Conservation (phyloP, 2,329 filamentous ascomycete genomes). For the Exophiala spinifera region DNA sequence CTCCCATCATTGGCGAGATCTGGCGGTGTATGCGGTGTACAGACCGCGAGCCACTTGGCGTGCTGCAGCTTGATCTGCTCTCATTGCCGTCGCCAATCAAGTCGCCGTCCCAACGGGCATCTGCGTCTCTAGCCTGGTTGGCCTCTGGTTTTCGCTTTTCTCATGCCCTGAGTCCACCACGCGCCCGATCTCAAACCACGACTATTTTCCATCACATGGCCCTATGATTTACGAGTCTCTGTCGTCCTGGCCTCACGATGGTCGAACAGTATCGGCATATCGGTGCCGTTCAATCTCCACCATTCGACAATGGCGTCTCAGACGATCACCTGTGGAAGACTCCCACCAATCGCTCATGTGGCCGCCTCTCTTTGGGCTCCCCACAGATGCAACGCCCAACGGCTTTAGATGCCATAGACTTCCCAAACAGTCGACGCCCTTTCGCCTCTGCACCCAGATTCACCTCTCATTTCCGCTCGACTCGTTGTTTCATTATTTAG, state of each 20-base stretch:
- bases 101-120: not conserved
- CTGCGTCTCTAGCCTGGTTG: not conserved
- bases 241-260: not conserved
- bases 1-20: not conserved
- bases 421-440: not conserved
- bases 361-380: not conserved
- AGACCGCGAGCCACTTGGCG: conserved; percentile 1
- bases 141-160: not conserved
- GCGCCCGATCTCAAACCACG: not conserved
- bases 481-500: not conserved
- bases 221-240: not conserved
- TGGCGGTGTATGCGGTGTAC: not conserved
- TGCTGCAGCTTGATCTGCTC: not conserved
- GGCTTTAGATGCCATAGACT: not conserved
- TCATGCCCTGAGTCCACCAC: too few relatives aligned
- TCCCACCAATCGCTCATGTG: not conserved
- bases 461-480: not conserved
- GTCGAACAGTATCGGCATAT: not conserved
- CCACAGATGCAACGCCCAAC: not conserved
- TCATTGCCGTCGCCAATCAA: not conserved
- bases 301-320: not conserved
- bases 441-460: not conserved
- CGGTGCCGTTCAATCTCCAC: not conserved
- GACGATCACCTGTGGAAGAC: not conserved
- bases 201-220: not conserved